These are phyloP conservation scores for Toxicodendron radicans DNA, from an alignment of 345 rosid genomes.

Conservation along the genomic window DNA sequence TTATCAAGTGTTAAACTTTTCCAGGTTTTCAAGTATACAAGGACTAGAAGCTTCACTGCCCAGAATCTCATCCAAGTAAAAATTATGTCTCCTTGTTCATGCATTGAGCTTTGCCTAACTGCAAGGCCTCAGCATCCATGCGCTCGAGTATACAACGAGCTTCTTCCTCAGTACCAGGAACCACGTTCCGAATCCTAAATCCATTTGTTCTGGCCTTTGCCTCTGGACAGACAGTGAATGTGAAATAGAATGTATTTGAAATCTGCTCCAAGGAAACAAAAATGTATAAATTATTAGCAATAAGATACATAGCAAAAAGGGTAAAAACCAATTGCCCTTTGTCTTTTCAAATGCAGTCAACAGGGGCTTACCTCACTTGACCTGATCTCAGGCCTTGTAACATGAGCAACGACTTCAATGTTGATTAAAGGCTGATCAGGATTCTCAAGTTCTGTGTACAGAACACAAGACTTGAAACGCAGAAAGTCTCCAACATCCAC, in stretches of 20 bases:
- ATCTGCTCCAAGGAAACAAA: conserved; percentile 44
- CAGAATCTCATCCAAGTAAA: not conserved
- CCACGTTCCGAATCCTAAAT: conserved; percentile 62
- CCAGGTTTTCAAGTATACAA: not conserved
- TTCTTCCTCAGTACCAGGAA: conserved; percentile 90
- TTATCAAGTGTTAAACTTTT: not conserved
- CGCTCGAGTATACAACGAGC: conserved; percentile 70
- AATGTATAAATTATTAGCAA: conserved; percentile 11
- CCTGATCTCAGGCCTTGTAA: conserved; percentile 87
- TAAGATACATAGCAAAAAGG: not conserved
- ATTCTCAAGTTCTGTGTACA: conserved; percentile 68
- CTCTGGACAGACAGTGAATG: conserved; percentile 72
- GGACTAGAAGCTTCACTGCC: not conserved
- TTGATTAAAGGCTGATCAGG: conserved; percentile 68
- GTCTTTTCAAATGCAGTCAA: conserved; percentile 1
- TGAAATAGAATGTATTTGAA: conserved; percentile 76
- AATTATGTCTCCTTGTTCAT: not conserved
- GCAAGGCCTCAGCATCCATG: conserved; percentile 58
- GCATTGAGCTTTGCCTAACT: conserved; percentile 7
- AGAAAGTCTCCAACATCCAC: conserved; percentile 87
- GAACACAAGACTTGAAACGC: conserved; percentile 73
- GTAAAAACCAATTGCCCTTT: not conserved
- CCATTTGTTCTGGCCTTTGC: conserved; percentile 56
- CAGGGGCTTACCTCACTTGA: conserved; percentile 67
- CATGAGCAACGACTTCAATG: conserved; percentile 96